Evolutionary conservation across 805 yeast species (phyloP).

Genomic region (Hanseniaspora hatyaiensis): DNA sequence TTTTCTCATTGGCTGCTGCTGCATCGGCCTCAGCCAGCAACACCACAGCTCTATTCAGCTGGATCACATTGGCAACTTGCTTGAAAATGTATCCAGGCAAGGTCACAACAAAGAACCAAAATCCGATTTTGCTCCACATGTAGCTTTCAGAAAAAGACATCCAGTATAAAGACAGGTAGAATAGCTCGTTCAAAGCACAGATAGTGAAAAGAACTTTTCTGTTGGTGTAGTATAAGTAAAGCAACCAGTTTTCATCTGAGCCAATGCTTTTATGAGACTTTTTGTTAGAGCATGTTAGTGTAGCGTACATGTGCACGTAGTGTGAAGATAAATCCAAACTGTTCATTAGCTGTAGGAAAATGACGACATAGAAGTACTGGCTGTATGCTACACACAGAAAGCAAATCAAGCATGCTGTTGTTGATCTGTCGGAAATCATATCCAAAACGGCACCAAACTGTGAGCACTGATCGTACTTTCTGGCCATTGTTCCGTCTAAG

Average conservation of each 20-base stretch:
- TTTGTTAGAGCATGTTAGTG: slow-evolving; percentile 58
- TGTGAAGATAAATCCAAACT: slow-evolving; percentile 85
- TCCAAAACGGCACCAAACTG: slow-evolving; percentile 92
- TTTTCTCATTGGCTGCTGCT: slow-evolving; percentile 26
- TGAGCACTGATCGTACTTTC: slow-evolving; percentile 78
- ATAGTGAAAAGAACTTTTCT: slow-evolving; percentile 71
- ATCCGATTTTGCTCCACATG: slow-evolving; percentile 6
- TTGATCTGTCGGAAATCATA: slow-evolving; percentile 97
- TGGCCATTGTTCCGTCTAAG: slow-evolving; percentile 89
- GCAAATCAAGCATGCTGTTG: slow-evolving; percentile 86
- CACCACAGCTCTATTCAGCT: slow-evolving; percentile 73
- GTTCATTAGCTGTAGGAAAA: slow-evolving; percentile 64
- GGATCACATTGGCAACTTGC: slow-evolving; percentile 81
- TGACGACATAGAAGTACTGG: slow-evolving; percentile 35
- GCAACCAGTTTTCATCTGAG: slow-evolving; percentile 48
- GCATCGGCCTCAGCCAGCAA: slow-evolving; percentile 65
- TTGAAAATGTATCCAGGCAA: slow-evolving; percentile 85
- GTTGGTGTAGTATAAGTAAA: slow-evolving; percentile 79
- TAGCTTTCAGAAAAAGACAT: slow-evolving; percentile 41
- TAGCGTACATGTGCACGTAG: slow-evolving; percentile 97
- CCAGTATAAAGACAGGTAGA: slow-evolving; percentile 80
- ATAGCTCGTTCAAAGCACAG: slow-evolving; percentile 87
- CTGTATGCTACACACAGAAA: slow-evolving; percentile 69
- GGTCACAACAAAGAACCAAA: slow-evolving; percentile 34
- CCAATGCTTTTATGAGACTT: slow-evolving; percentile 74